Conservation (phyloP, 1,284 basidiomycete genomes). For the Naganishia cerealis region DNA sequence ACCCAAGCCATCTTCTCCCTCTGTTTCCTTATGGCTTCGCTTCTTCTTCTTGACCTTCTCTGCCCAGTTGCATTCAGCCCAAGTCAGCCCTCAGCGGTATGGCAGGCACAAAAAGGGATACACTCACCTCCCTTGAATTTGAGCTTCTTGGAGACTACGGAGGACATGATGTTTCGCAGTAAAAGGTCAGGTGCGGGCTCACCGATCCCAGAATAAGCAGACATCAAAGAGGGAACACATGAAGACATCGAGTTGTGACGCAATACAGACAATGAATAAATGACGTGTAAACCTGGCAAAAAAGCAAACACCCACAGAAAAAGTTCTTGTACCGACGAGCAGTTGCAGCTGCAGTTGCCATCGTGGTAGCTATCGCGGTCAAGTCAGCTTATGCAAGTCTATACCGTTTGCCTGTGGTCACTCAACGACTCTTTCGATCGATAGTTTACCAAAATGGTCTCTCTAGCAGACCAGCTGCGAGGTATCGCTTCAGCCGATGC, state of each 20-base stretch:
- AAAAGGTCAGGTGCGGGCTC: no score
- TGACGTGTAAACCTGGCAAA: not conserved
- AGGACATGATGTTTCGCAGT: conserved; percentile 33
- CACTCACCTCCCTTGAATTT: conserved; percentile 58
- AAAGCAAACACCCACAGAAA: not conserved
- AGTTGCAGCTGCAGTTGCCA: not conserved
- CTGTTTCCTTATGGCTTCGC: conserved; percentile 47
- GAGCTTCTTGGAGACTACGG: conserved; percentile 51
- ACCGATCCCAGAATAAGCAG: no score
- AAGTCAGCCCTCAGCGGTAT: not conserved
- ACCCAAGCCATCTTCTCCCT: conserved; percentile 43
- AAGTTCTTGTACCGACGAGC: not conserved
- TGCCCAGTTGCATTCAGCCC: conserved; percentile 3
- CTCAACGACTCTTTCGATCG: not conserved
- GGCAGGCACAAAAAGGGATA: not conserved
- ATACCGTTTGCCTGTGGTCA: not conserved
- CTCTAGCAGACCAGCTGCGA: conserved; percentile 80
- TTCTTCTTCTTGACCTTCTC: conserved; percentile 55
- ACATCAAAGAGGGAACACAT: no score
- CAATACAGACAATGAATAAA: not conserved
- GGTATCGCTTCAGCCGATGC: conserved; percentile 78
- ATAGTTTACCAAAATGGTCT: conserved; percentile 41
- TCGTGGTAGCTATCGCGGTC: not conserved
- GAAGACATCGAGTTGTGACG: not conserved
- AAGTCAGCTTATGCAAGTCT: not conserved